Conservation (phyloP, 2,329 filamentous ascomycete species). For the Aspergillus fijiensis region DNA sequence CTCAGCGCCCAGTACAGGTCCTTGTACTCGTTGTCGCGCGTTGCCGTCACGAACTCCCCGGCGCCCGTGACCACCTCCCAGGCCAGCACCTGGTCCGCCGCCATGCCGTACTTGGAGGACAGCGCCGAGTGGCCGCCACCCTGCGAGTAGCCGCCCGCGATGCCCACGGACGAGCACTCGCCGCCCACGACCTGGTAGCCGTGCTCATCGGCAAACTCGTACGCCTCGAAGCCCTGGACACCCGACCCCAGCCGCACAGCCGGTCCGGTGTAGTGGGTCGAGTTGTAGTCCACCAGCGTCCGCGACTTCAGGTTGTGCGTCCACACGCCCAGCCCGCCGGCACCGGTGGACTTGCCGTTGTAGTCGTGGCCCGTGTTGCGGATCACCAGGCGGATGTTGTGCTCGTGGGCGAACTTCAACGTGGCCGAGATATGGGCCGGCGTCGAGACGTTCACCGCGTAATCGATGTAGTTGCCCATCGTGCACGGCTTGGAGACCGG, state of each 20-base stretch:
- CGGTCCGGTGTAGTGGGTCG: slow-evolving; percentile 4
- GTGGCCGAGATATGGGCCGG: slow-evolving; percentile 26
- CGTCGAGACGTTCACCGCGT: slow-evolving; percentile 37
- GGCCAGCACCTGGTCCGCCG: slow-evolving; percentile 25
- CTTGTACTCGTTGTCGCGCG: neutral
- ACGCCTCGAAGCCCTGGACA: slow-evolving; percentile 27
- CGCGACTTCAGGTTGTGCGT: slow-evolving; percentile 32
- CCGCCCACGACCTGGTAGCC: slow-evolving; percentile 26
- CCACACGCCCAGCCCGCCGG: slow-evolving; percentile 46
- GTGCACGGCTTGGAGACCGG: slow-evolving; percentile 29
- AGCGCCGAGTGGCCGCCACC: slow-evolving; percentile 32
- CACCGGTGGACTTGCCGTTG: slow-evolving; percentile 61
- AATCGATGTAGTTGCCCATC: slow-evolving; percentile 32
- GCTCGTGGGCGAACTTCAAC: slow-evolving; percentile 22
- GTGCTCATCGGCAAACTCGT: slow-evolving; percentile 25
- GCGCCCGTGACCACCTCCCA: slow-evolving; percentile 16
- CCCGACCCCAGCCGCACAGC: slow-evolving; percentile 32
- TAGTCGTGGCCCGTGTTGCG: slow-evolving; percentile 45
- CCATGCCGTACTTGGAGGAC: slow-evolving; percentile 25
- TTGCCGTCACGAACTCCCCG: neutral
- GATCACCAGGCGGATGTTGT: slow-evolving; percentile 49
- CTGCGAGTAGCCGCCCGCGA: slow-evolving; percentile 29
- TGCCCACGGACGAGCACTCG: slow-evolving; percentile 16
- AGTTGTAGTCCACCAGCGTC: neutral
- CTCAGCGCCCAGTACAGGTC: slow-evolving; percentile 18